Conservation (phyloP, 2,329 filamentous ascomycete species). For the Sporothrix globosa region DNA sequence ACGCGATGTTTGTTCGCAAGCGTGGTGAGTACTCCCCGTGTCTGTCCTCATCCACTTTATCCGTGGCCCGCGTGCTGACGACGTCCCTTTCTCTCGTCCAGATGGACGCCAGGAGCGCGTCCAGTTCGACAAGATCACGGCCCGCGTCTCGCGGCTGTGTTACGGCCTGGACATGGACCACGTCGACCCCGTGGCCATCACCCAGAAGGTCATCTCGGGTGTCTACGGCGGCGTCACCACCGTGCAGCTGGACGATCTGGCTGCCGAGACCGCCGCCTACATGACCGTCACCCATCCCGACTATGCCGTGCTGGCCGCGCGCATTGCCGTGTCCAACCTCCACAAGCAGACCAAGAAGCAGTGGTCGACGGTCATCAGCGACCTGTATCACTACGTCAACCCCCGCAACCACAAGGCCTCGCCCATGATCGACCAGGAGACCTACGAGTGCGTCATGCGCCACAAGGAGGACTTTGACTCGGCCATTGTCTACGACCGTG, state of each 20-base stretch:
- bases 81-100: conserved; percentile 48
- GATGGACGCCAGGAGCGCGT: conserved; percentile 99
- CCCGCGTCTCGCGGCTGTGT: conserved; percentile 94
- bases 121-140: conserved; percentile 99
- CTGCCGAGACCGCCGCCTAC: conserved; percentile 97
- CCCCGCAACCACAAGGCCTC: conserved; percentile 81
- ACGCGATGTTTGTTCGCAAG: conserved; percentile 65
- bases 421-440: conserved; percentile 92
- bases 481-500: conserved; percentile 97
- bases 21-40: conserved; percentile 54
- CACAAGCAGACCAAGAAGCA: conserved; percentile 99
- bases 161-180: conserved; percentile 94
- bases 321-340: conserved; percentile 98
- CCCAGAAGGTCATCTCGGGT: conserved; percentile 98
- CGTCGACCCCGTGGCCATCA: conserved; percentile 96
- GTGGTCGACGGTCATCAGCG: conserved; percentile 91
- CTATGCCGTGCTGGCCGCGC: conserved; percentile 96
- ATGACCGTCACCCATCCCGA: conserved; percentile 99
- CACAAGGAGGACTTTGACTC: conserved; percentile 98
- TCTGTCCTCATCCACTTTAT: not conserved
- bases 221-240: conserved; percentile 98
- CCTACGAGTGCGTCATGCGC: conserved; percentile 91
- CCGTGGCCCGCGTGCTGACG: not conserved
- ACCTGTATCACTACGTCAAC: conserved; percentile 95
- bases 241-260: conserved; percentile 92